These are phyloP conservation scores for Aspergillus avenaceus DNA, from an alignment of 495 filamentous ascomycete species.

Conservation along the genomic window DNA sequence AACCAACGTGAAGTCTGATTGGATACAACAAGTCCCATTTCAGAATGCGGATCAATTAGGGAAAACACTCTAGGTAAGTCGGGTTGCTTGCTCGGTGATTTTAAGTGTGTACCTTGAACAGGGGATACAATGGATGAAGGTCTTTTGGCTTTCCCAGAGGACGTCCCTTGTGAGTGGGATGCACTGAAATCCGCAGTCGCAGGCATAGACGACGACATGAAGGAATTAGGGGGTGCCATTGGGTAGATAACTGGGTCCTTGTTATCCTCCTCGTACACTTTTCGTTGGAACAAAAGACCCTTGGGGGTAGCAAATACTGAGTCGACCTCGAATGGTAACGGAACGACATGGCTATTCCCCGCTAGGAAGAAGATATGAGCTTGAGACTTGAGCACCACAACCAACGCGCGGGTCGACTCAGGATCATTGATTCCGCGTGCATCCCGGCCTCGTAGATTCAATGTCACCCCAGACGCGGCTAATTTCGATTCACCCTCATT, in stretches of 20 bases:
- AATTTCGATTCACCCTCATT: conserved; percentile 11
- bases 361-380: conserved; percentile 91
- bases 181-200: conserved; percentile 25
- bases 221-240: conserved; percentile 71
- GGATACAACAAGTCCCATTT: conserved; percentile 79
- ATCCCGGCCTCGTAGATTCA: conserved; percentile 20
- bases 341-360: conserved; percentile 82
- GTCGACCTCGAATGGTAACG: conserved; percentile 92
- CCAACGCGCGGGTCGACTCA: conserved; percentile 57
- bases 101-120: conserved; percentile 19
- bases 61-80: conserved; percentile 78
- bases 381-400: conserved; percentile 88
- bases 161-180: conserved; percentile 43
- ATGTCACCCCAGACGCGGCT: conserved; percentile 15
- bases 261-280: conserved; percentile 38
- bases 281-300: conserved; percentile 83
- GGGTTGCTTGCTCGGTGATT: conserved; percentile 35
- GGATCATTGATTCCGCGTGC: conserved; percentile 12
- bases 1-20: conserved; percentile 33
- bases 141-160: conserved; percentile 36
- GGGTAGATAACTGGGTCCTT: conserved; percentile 15
- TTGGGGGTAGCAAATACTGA: conserved; percentile 74
- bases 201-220: conserved; percentile 62
- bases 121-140: conserved; percentile 29
- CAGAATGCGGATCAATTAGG: conserved; percentile 80